Conservation (phyloP, 192 early-diverging fungal species). For the Anaeromyces robustus region DNA sequence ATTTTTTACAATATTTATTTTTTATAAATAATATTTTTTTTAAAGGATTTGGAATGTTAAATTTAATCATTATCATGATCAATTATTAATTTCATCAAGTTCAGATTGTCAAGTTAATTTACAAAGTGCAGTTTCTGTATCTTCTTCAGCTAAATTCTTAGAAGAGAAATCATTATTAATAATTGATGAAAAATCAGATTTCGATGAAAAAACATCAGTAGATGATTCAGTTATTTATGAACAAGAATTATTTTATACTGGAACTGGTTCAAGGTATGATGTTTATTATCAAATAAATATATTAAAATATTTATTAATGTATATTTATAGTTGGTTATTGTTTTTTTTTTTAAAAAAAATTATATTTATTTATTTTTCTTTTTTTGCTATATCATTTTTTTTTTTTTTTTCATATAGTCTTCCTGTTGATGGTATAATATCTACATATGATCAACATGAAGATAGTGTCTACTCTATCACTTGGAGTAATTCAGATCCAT, state of each 20-base stretch:
- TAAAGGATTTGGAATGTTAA: conserved; percentile 62
- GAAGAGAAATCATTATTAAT: conserved; percentile 12
- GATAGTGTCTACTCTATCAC: conserved; percentile 79
- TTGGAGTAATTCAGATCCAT: conserved; percentile 82
- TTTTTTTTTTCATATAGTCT: conserved; percentile 6
- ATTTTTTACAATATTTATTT: too few species aligned
- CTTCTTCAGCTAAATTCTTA: conserved; percentile 40
- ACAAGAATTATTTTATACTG: background rate
- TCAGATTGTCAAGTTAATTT: conserved; percentile 80
- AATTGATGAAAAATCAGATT: conserved; percentile 20
- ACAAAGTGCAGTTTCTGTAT: conserved; percentile 69
- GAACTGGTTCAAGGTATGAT: background rate
- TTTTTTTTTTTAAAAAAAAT: conserved; percentile 16
- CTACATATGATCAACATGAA: conserved; percentile 86
- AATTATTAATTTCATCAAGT: conserved; percentile 69
- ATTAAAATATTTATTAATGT: conserved; percentile 13
- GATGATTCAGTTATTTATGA: conserved; percentile 5
- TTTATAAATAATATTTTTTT: background rate
- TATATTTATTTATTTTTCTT: conserved; percentile 5
- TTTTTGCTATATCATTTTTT: background rate
- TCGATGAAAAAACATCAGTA: conserved; percentile 11
- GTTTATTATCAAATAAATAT: background rate
- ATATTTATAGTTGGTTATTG: background rate
- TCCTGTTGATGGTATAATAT: conserved; percentile 60
- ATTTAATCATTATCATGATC: conserved; percentile 85